A percentile compares a stretch with the other conserved stretches of the same genome.
phyloP scores from a whole-genome alignment of 331 rosid genomes.

The Acacia pycnantha region DNA sequence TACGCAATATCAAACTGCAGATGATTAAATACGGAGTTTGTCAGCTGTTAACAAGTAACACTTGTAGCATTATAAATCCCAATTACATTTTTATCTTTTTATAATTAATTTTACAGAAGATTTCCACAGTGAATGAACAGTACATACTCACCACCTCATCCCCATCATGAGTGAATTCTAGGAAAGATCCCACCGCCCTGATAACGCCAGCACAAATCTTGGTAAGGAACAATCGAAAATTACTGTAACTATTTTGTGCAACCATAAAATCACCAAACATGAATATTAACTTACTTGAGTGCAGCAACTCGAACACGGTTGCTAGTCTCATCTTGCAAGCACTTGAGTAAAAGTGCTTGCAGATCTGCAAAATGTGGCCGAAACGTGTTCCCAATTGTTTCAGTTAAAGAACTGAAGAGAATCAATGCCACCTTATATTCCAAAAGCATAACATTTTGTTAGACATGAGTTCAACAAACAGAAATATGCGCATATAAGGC shows the following conservation, averaged over 20 bases:
- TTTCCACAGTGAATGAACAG: slow-evolving; percentile 1
- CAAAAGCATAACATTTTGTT: slow-evolving; percentile 31
- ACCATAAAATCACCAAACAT: not conserved
- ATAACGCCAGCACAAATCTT: slow-evolving; percentile 24
- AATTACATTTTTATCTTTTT: not conserved
- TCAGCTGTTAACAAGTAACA: not conserved
- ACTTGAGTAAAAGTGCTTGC: slow-evolving; percentile 93
- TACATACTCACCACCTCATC: slow-evolving; percentile 82
- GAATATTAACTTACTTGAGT: slow-evolving; percentile 62
- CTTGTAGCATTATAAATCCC: not conserved
- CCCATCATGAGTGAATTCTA: slow-evolving; percentile 91
- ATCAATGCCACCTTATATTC: slow-evolving; percentile 84
- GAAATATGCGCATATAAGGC: not conserved
- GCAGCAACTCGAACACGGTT: slow-evolving; percentile 96
- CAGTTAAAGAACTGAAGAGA: slow-evolving; percentile 96
- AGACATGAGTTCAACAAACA: slow-evolving; percentile 37
- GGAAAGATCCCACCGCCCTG: slow-evolving; percentile 99
- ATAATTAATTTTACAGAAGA: not conserved
- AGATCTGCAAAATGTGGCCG: slow-evolving; percentile 80
- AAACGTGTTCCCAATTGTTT: slow-evolving; percentile 88
- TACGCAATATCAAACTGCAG: slow-evolving; percentile 7
- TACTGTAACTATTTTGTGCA: not conserved
- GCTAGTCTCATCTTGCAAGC: slow-evolving; percentile 94
- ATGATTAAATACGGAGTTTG: not conserved
- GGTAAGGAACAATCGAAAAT: slow-evolving; percentile 28